These are phyloP conservation scores for Aphanomyces astaci DNA, from an alignment of 352 stramenopile species.

Conservation along the genomic window DNA sequence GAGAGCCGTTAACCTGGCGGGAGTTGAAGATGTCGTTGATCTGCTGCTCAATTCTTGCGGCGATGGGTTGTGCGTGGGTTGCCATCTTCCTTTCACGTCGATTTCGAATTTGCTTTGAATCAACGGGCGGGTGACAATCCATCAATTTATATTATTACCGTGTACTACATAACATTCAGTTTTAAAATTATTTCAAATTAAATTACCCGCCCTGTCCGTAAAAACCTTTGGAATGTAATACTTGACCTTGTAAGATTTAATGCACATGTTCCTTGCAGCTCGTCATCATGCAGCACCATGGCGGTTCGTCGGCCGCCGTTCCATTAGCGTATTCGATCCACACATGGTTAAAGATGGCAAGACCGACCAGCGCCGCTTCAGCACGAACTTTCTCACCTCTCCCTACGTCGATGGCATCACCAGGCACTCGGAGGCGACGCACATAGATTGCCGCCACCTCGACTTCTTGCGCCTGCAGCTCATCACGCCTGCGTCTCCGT, in stretches of 20 bases:
- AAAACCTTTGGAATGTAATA: too few relatives aligned
- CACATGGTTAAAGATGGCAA: background rate
- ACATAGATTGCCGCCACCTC: constrained; percentile 2
- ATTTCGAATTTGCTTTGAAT: too few relatives aligned
- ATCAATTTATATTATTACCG: background rate
- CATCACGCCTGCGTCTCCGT: constrained; percentile 16
- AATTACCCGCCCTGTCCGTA: background rate
- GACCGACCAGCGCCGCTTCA: background rate
- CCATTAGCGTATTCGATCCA: background rate
- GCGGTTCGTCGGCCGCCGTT: background rate
- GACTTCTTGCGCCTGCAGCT: background rate
- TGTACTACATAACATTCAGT: too few relatives aligned
- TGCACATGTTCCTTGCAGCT: too few relatives aligned
- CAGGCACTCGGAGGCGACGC: background rate
- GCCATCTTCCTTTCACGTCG: too few relatives aligned
- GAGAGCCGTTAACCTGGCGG: background rate
- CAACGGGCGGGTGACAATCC: background rate
- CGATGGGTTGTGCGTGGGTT: background rate
- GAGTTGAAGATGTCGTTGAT: background rate
- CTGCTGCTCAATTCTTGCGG: background rate
- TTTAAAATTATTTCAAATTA: too few relatives aligned
- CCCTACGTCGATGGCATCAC: background rate
- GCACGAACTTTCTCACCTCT: background rate
- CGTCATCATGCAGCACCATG: background rate
- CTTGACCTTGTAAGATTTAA: too few relatives aligned